Conservation (phyloP, 1,284 basidiomycete species). For the Xerocomus cyaneibrunnescens region DNA sequence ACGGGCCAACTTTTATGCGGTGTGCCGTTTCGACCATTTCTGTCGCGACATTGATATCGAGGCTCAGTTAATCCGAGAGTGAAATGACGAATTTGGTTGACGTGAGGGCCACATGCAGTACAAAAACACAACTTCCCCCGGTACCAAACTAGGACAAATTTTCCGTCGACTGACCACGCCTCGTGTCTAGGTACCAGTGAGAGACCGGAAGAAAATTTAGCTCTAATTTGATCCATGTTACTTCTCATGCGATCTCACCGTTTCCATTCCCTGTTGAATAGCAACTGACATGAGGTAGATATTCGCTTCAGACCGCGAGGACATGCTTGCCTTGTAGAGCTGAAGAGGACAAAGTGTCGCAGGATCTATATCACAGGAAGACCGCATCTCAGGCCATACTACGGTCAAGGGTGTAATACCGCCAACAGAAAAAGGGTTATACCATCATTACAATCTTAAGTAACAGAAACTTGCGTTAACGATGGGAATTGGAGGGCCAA, state of each 20-base stretch:
- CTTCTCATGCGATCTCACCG: conserved; percentile 9
- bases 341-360: background rate
- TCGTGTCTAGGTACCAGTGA: background rate
- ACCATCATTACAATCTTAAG: no score
- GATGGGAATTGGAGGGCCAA: no score
- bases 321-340: background rate
- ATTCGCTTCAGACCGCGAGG: background rate
- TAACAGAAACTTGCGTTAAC: no score
- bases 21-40: background rate
- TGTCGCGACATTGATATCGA: background rate
- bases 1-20: no score
- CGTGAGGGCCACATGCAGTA: background rate
- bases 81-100: background rate
- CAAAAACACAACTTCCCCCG: background rate
- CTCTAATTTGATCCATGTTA: background rate
- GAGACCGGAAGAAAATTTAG: background rate
- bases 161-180: background rate
- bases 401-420: no score
- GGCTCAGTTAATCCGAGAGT: background rate
- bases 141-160: background rate
- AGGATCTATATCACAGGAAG: no score
- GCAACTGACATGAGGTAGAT: background rate
- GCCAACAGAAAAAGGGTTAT: no score
- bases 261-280: conserved; percentile 2
- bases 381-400: no score